Evolutionary conservation across 148 eudicot species (phyloP), one percentile per base, ranked within the genome.

Genomic region (Rhododendron henanense): DNA sequence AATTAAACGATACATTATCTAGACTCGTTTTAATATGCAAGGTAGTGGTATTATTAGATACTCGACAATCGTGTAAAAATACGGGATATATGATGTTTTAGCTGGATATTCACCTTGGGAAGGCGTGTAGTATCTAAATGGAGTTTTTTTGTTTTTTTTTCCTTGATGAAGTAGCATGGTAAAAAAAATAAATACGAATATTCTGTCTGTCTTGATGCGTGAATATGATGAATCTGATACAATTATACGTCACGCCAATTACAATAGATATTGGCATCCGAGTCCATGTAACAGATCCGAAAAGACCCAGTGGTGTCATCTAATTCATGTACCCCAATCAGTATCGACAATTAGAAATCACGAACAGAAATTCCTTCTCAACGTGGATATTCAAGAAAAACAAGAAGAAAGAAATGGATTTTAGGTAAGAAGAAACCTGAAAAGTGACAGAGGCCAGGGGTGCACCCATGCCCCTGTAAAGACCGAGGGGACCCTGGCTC

Each of bases 371-470:
- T 10, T 31, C 35, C 8, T 25, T 7, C 8, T 31, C 3, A 28
- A n/a, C 10, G 35, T 23, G 25, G 3, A 28, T 10, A 47, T 33
- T 79, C 50, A 23, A 16, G 15, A 14, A 47, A 47, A 51, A 7
- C 5, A 6, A 39, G 63, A 31, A 11, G 7, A 45, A 48, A 48
- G 11, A 35, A 85, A 23, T 23, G 8, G 80, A 2, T 14, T 47
- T 47, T 47, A 53, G n/a, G 80, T 10, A 0, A 18, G 8, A 37
- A 31, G 65, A 78, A 78, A 97, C 99, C 98, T 97, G 99, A 79
- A 97, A 90, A 53, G 98, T 91, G 77, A 97, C 96, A 84, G 99
- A 93, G 28, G 95, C 98, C 28, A 97, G 88, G 2, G 98, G 99
- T 21, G 99, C 98, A 83, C 55, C 92, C 99, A 97, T 97, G 86